Base-by-base conservation (phyloP, 257 asterid genomes). In the Prunella vulgaris region DNA sequence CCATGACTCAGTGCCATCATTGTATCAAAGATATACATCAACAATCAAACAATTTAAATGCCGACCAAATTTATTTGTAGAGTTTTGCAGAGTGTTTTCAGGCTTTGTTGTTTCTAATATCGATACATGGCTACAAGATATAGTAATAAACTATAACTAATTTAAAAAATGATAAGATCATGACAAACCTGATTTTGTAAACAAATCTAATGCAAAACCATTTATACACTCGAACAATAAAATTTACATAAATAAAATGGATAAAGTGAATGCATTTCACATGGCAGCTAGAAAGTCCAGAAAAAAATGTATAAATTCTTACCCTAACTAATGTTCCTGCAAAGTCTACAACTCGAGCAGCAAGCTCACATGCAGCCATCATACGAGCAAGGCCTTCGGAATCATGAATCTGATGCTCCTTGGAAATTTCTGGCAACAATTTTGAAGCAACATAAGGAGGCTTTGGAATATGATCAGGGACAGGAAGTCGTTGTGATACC, bases 311-410 rank as follows among this genome's bases (percentile, higher is more conserved):
- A 32, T n/a, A 17, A 37, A 77, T 53, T 72, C 97, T 83, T 80
- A 93, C 98, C 93, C 95, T 82, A 71, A 93, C 86, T 77, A 93
- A 78, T 66, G 98, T 87, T 59, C 98, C 97, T 14, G 90, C 98
- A 82, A 72, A 80, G 72, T 90, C 97, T 18, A 90, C 80, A 63
- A 93, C 95, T 74, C 83, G 84, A 61, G 97, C 98, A 82, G 98
- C 97, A 77, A 93, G 96, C 81, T 88, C 92, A 68, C 98, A 83
- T 13, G 97, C 97, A 82, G 95, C 95, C 76, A 85, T 90, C 98
- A 93, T 85, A 38, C 74, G 79, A 71, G 74, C 79, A 77, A 90
- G 78, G 57, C 94, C 98, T 82, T 90, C 92, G 7, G 89, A 40
- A 81, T 88, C 97, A 70, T 83, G 97, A 72, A 85, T 78, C 76